Evolutionary conservation across 495 filamentous ascomycete genomes (phyloP), one percentile per base, ranked within the genome.

Genomic region (Penicillium canescens): DNA sequence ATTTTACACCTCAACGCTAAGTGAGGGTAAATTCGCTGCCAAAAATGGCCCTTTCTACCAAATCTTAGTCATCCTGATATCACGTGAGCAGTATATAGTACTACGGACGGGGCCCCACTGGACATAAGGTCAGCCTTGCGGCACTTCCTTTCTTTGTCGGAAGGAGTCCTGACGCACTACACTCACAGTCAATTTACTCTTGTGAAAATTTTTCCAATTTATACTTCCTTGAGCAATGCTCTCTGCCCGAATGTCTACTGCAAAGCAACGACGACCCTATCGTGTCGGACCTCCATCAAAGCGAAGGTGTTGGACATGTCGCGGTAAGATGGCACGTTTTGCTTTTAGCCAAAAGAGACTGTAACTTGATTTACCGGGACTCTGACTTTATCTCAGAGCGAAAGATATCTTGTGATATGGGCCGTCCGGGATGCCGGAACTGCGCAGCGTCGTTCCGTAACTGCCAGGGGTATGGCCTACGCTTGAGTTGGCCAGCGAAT

Each of bases 401-500:
- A 38, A 50, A 50, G n/a, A 18, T 50, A 10, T 24, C 47, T 3
- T 50, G 47, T 20, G 47, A 50, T 50, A 21, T n/a, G 21, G 37
- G 47, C 9, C 47, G 47, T 6, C 47, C 47, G n/a, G 36, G 13
- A 2, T 50, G 47, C 11, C 47, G 16, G 23, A 50, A 50, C 36
- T 50, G 47, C 13, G 21, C 12, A 18, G 12, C 47, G 9, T 14
- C 36, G n/a, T 20, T 3, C 36, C 47, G 47, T 3, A 50, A 34
- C 10, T 56, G 54, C 37, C 28, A 45, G 46, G 54, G 54, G 3
- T 56, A 56, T 43, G 54, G 54, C 6, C 35, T 56, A 18, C 46
- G 54, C 13, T 40, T 56, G 23, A 50, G 46, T n/a, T 56, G 54
- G 54, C 54, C 54, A 33, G 37, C 18, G n/a, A 16, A 28, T 13